These are phyloP conservation scores for Macroventuria anomochaeta DNA, from an alignment of 2,329 filamentous ascomycete species.

Conservation along the genomic window DNA sequence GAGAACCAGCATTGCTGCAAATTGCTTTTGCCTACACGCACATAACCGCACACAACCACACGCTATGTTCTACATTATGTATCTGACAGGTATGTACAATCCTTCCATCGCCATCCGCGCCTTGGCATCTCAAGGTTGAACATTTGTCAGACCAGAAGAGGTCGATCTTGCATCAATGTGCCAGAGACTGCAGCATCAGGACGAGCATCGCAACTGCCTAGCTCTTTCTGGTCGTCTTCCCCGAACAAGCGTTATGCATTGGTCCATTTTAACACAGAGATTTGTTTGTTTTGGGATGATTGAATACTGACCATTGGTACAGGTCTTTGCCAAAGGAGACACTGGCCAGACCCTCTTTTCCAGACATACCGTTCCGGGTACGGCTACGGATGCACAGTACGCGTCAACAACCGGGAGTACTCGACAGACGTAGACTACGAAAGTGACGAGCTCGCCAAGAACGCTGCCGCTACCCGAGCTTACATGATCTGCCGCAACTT, in stretches of 20 bases:
- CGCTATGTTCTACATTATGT: conserved; percentile 54
- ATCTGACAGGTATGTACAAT: conserved; percentile 50
- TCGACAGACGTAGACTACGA: conserved; percentile 87
- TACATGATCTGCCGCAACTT: conserved; percentile 99
- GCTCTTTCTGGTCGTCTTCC: background rate
- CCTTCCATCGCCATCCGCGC: background rate
- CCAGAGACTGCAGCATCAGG: background rate
- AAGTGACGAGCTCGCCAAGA: conserved; percentile 81
- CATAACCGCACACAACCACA: conserved; percentile 18
- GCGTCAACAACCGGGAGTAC: conserved; percentile 96
- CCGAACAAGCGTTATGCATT: background rate
- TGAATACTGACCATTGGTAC: conserved; percentile 33
- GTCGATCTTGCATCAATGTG: background rate
- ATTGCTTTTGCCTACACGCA: conserved; percentile 30
- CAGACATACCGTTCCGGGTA: conserved; percentile 75
- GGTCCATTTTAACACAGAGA: background rate
- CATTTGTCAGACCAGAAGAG: background rate
- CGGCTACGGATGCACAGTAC: conserved; percentile 87
- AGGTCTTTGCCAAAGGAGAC: conserved; percentile 94
- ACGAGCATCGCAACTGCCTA: background rate
- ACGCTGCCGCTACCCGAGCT: conserved; percentile 92
- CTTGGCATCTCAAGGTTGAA: background rate
- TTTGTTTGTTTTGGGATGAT: too few relatives aligned
- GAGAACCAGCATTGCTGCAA: conserved; percentile 24
- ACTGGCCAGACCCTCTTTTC: conserved; percentile 91